A percentile compares a stretch with the other conserved stretches of the same genome.
Conservation (phyloP, 140 eudicot genomes). For the Anethum foeniculum region DNA sequence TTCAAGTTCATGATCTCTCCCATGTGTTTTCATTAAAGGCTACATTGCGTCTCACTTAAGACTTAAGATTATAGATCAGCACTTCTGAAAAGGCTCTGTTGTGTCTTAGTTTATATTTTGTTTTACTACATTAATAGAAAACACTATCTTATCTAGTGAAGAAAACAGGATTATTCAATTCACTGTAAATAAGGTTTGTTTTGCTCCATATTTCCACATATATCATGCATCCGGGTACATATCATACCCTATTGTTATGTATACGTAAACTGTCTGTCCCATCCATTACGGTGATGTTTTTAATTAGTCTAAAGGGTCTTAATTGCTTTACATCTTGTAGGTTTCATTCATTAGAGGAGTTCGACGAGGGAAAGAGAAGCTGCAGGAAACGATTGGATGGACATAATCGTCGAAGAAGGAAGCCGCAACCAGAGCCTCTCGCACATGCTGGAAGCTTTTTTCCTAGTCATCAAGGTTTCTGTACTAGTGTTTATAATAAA, state of each 20-base stretch:
- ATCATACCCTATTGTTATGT: not conserved
- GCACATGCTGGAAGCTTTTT: constrained; percentile 33
- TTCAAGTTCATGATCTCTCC: not conserved
- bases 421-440: constrained; percentile 45
- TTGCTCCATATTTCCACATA: not conserved
- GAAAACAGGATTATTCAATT: not conserved
- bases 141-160: not conserved
- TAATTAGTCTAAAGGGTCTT: not conserved
- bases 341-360: constrained; percentile 64
- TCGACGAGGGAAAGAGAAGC: constrained; percentile 74
- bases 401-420: constrained; percentile 63
- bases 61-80: not conserved
- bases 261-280: not conserved
- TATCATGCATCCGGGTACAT: not conserved
- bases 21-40: not conserved
- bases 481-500: not conserved
- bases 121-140: not conserved
- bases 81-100: not conserved
- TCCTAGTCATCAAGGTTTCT: constrained; percentile 40
- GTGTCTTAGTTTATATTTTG: not conserved
- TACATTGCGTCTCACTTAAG: not conserved
- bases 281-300: not conserved
- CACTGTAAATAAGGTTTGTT: not conserved
- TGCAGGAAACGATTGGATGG: constrained; percentile 79
- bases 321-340: constrained; percentile 20